Conservation (phyloP, 129 eudicot species). For the Tagetes erecta region DNA sequence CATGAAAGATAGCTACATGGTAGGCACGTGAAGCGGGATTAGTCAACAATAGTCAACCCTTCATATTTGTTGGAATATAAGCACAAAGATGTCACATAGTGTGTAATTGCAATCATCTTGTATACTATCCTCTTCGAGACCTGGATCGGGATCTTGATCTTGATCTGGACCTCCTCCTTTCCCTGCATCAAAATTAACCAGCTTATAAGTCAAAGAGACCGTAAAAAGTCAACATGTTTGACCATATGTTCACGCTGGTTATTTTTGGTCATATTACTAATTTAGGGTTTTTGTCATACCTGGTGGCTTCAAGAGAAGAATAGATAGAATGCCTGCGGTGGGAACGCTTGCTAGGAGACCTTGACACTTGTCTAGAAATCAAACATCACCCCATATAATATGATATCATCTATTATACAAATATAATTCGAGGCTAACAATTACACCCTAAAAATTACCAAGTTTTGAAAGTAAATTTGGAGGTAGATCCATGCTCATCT, state of each 20-base stretch:
- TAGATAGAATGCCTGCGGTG: slow-evolving; percentile 98
- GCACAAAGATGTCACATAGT: slow-evolving; percentile 18
- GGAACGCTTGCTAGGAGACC: slow-evolving; percentile 99
- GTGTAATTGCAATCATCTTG: slow-evolving; percentile 12
- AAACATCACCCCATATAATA: slow-evolving; percentile 62
- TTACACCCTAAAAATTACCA: slow-evolving; percentile 1
- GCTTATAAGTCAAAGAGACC: slow-evolving; percentile 23
- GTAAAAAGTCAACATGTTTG: slow-evolving; percentile 4
- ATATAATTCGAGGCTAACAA: background rate
- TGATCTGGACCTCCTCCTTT: slow-evolving; percentile 66
- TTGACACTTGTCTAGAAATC: slow-evolving; percentile 93
- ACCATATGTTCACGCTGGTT: slow-evolving; percentile 39
- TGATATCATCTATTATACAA: slow-evolving; percentile 22
- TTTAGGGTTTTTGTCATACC: slow-evolving; percentile 52
- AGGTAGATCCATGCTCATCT: background rate
- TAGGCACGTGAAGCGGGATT: slow-evolving; percentile 19
- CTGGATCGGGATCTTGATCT: slow-evolving; percentile 41
- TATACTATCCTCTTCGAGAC: slow-evolving; percentile 37
- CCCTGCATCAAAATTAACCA: slow-evolving; percentile 43
- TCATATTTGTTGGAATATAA: background rate
- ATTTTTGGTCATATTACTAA: slow-evolving; percentile 6
- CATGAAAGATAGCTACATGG: slow-evolving; percentile 12
- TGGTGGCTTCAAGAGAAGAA: slow-evolving; percentile 91
- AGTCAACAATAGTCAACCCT: slow-evolving; percentile 18
- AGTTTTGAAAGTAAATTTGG: background rate